Evolutionary conservation across 345 rosid genomes (phyloP), one percentile per base, ranked within the genome.

Genomic region (Crucihimalaya himalaica): DNA sequence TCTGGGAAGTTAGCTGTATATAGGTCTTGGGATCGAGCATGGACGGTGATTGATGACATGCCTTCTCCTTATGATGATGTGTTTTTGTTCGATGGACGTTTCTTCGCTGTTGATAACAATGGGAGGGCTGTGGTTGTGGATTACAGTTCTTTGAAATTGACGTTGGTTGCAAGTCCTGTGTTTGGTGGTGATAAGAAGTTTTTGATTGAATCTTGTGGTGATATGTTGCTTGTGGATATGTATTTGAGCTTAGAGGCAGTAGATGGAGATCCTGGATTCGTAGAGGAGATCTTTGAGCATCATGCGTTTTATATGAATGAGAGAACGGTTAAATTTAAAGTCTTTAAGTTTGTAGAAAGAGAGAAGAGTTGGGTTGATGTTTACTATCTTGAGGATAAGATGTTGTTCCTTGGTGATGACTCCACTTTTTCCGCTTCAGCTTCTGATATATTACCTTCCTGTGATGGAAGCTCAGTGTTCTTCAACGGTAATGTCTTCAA

Each of bases 151-250:
- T 43, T 81, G 27, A 60, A 66, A 9, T 48, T 82, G 57, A 75
- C 50, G 5, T 63, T 81, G 68, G 77, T 56, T 72, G 93, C 82
- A 0, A 57, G 35, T 27, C 82, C 96, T 34, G 83, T 88, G 48
- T 87, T 83, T 76, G 98, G 96, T 11, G 98, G 97, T 37, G 96
- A 92, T 56, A 90, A 88, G 89, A 95, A 92, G 88, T 87, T 80
- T 80, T 74, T 95, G 83, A 86, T 95, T 46, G 91, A 95, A 67
- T 92, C 97, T 12, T 61, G 71, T 23, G 93, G 90, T 12, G 87
- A 85, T 21, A 77, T 92, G 67, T 79, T 95, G 84, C 54, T 95
- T 79, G 90, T 90, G 2, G 98, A 90, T 84, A 89, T 83, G 90
- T 89, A 87, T 73, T 81, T 89, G 83, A 84, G 91, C 37, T 70